Conservation (phyloP, 148 eudicot species). For the Vaccinium macrocarpon region DNA sequence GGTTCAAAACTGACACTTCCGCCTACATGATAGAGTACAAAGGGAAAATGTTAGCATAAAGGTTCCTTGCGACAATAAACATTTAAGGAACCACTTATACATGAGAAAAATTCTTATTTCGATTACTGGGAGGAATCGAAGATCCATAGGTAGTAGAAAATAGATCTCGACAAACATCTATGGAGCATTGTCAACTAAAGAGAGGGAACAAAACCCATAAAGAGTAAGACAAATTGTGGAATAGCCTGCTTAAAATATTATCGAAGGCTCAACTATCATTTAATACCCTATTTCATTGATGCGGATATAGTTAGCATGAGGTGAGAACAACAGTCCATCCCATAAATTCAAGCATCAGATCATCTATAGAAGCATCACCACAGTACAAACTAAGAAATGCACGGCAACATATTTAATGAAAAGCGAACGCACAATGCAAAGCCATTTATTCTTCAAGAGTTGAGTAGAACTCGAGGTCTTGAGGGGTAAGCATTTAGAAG, state of each 20-base stretch:
- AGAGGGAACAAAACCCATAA: background rate
- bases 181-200: background rate
- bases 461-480: too few species aligned
- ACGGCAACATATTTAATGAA: too few species aligned
- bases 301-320: background rate
- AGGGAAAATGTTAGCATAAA: background rate
- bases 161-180: background rate
- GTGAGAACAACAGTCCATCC: background rate
- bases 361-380: too few species aligned
- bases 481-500: too few species aligned
- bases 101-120: background rate
- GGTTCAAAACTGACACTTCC: slow-evolving; percentile 78
- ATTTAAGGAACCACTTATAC: background rate
- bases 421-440: too few species aligned
- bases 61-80: background rate
- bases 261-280: background rate
- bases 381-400: too few species aligned
- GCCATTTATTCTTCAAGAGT: too few species aligned
- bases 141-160: background rate
- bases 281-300: background rate
- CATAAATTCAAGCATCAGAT: background rate
- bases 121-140: background rate
- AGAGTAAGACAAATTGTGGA: background rate
- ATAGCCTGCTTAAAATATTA: background rate
- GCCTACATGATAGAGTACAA: slow-evolving; percentile 39